phyloP scores from a whole-genome alignment of 2,329 filamentous ascomycete species.

The Dichotomopilus funicola region DNA sequence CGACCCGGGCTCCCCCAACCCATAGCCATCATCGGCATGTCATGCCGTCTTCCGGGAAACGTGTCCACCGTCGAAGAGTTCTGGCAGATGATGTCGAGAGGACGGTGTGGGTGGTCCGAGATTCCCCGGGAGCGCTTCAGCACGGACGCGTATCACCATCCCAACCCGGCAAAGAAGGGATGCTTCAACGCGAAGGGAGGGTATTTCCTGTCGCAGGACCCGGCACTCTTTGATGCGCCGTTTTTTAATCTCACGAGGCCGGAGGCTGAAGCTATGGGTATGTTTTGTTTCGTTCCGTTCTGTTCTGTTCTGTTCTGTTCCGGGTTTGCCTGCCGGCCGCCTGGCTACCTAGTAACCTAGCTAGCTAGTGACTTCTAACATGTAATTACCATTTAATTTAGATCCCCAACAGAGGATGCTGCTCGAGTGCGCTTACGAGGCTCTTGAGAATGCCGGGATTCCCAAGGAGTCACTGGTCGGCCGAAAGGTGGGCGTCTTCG shows the following conservation, averaged over 20 bases:
- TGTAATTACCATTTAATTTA: no score
- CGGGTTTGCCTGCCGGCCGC: no score
- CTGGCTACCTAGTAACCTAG: no score
- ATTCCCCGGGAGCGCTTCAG: neutral
- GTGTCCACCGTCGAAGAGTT: neutral
- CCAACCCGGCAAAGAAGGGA: neutral
- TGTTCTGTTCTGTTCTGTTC: no score
- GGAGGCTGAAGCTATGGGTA: neutral
- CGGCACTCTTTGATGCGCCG: neutral
- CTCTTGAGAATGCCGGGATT: neutral
- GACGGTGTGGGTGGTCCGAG: neutral
- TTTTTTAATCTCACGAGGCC: neutral
- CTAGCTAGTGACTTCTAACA: no score
- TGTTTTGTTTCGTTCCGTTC: no score
- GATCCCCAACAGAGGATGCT: conserved; percentile 1
- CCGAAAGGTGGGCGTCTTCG: neutral
- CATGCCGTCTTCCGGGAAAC: neutral
- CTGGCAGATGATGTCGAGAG: neutral
- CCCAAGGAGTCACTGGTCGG: neutral
- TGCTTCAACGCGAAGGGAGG: neutral
- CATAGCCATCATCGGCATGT: conserved; percentile 1
- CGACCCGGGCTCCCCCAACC: neutral
- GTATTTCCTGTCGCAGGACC: neutral
- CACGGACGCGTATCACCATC: neutral
- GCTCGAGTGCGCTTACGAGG: neutral